phyloP scores from a whole-genome alignment of 2,329 filamentous ascomycete species.

The Penicillium italicum region DNA sequence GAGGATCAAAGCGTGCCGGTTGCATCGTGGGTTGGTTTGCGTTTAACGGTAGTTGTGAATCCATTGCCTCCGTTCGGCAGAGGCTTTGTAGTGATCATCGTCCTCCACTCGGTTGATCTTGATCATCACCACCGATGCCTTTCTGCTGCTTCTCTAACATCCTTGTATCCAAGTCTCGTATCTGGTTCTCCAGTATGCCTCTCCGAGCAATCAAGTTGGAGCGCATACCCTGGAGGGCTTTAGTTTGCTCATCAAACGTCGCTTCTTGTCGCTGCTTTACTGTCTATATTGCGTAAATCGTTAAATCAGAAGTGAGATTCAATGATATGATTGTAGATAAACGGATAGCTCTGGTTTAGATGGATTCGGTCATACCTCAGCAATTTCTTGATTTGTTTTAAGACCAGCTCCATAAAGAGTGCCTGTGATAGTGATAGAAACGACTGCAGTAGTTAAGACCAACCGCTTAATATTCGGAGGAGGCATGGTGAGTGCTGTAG shows the following conservation, averaged over 20 bases:
- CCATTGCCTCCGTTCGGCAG: not conserved
- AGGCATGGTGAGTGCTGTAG: constrained; percentile 22
- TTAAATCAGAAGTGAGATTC: not conserved
- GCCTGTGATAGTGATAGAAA: constrained; percentile 55
- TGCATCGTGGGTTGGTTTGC: not conserved
- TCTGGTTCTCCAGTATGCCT: constrained; percentile 55
- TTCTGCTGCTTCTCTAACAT: constrained; percentile 40
- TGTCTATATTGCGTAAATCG: constrained; percentile 31
- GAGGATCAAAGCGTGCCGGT: not conserved
- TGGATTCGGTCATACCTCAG: constrained; percentile 44
- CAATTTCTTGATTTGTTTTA: constrained; percentile 52
- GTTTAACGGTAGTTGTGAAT: not conserved
- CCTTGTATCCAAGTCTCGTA: constrained; percentile 49
- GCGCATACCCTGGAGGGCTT: constrained; percentile 51
- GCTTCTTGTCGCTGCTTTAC: constrained; percentile 49
- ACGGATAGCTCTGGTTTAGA: not conserved
- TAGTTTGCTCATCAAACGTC: constrained; percentile 53
- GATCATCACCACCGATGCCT: constrained; percentile 27
- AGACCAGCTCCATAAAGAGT: constrained; percentile 59
- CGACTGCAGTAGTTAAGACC: constrained; percentile 54
- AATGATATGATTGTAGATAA: not conserved
- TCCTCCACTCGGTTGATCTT: constrained; percentile 23
- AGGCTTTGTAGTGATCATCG: constrained; percentile 3
- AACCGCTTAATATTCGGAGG: constrained; percentile 46
- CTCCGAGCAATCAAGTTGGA: constrained; percentile 51